A percentile compares a stretch with the other conserved stretches of the same genome.
phyloP scores from a whole-genome alignment of 192 early-diverging fungal genomes.

The Backusella mclennaniae region DNA sequence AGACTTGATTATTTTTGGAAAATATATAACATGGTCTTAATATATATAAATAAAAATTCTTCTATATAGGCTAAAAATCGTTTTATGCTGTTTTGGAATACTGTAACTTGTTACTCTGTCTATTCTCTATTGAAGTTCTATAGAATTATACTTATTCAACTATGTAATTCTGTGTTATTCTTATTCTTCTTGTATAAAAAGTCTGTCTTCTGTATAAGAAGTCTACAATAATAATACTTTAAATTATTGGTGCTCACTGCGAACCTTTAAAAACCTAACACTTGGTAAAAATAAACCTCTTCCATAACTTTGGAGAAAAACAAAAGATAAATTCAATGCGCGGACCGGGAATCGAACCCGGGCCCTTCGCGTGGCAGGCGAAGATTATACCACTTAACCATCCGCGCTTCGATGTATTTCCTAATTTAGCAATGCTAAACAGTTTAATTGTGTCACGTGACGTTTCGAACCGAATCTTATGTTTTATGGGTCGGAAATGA shows the following conservation, averaged over 20 bases:
- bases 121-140: no score
- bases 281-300: background rate
- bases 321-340: background rate
- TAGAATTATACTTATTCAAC: no score
- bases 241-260: no score
- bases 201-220: no score
- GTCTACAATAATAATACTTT: no score
- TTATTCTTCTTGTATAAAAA: no score
- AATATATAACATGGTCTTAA: background rate
- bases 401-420: slow-evolving; percentile 6
- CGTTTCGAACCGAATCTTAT: background rate
- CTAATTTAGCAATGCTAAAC: background rate
- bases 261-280: no score
- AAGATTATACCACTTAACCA: slow-evolving; percentile 32
- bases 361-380: slow-evolving; percentile 32
- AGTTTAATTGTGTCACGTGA: background rate
- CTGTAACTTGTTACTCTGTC: no score
- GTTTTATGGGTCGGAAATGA: background rate
- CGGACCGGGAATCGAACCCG: slow-evolving; percentile 31
- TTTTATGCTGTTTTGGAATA: no score
- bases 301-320: background rate
- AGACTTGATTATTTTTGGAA: background rate
- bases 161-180: no score
- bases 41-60: background rate
- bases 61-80: no score